Conservation (phyloP, 805 yeast species). For the Candida sithepensis region DNA sequence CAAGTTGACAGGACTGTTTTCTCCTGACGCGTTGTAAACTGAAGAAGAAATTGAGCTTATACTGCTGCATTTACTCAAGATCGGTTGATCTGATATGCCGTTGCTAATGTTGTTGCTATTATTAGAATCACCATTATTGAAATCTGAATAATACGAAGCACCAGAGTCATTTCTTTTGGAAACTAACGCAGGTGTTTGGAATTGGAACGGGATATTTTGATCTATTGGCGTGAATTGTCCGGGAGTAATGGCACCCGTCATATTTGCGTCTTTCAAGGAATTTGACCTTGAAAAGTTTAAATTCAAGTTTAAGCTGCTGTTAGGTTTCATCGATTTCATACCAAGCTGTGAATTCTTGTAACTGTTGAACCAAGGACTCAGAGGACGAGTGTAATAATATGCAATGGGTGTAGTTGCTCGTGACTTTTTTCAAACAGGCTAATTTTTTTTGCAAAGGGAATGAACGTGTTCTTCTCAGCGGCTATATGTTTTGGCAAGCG, state of each 20-base stretch:
- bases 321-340: constrained; percentile 27
- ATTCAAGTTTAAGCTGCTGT: constrained; percentile 18
- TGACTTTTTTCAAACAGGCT: too few species aligned
- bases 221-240: constrained; percentile 22
- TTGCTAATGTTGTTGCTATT: constrained; percentile 4
- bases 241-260: constrained; percentile 11
- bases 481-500: not conserved
- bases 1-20: constrained; percentile 19
- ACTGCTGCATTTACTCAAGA: constrained; percentile 21
- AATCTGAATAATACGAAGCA: constrained; percentile 17
- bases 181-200: constrained; percentile 20
- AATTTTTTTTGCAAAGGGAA: not conserved
- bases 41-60: constrained; percentile 21
- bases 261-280: constrained; percentile 13
- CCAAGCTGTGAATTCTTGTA: not conserved
- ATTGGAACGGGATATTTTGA: constrained; percentile 18
- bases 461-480: not conserved
- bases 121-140: constrained; percentile 1
- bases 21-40: constrained; percentile 12
- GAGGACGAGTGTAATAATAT: not conserved
- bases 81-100: constrained; percentile 1
- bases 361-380: not conserved
- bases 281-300: constrained; percentile 17
- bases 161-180: constrained; percentile 17
- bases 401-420: not conserved